Conservation (phyloP, 176 grass and related monocot genomes). For the Ensete glaucum region DNA sequence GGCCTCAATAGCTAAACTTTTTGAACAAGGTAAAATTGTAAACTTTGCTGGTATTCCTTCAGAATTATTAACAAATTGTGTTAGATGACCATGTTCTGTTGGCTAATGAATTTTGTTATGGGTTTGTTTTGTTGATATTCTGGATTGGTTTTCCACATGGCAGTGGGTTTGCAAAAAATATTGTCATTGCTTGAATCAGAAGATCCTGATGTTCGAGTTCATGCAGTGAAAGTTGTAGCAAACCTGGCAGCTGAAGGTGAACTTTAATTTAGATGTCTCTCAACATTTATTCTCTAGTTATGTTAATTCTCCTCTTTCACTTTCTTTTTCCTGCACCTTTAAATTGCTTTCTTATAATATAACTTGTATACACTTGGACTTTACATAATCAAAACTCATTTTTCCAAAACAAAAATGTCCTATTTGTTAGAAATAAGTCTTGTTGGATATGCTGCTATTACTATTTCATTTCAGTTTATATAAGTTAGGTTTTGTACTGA, state of each 20-base stretch:
- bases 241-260: constrained; percentile 98
- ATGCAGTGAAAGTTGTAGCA: constrained; percentile 97
- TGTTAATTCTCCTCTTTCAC: neutral
- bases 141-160: constrained; percentile 18
- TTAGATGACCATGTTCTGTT: neutral
- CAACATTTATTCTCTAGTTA: neutral
- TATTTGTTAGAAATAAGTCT: too few relatives aligned
- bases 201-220: constrained; percentile 92
- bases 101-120: constrained; percentile 14
- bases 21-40: constrained; percentile 66
- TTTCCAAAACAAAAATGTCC: too few relatives aligned
- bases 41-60: constrained; percentile 15
- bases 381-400: too few relatives aligned
- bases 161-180: constrained; percentile 98
- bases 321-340: neutral
- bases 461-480: too few relatives aligned
- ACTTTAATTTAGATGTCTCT: neutral
- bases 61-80: constrained; percentile 1
- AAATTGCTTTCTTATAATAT: neutral
- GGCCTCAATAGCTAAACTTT: constrained; percentile 81
- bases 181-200: constrained; percentile 95
- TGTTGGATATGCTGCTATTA: too few relatives aligned
- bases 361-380: too few relatives aligned
- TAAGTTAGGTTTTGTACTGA: too few relatives aligned
- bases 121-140: constrained; percentile 13